phyloP scores from a whole-genome alignment of 202 grass and related monocot genomes.

The Digitaria exilis region DNA sequence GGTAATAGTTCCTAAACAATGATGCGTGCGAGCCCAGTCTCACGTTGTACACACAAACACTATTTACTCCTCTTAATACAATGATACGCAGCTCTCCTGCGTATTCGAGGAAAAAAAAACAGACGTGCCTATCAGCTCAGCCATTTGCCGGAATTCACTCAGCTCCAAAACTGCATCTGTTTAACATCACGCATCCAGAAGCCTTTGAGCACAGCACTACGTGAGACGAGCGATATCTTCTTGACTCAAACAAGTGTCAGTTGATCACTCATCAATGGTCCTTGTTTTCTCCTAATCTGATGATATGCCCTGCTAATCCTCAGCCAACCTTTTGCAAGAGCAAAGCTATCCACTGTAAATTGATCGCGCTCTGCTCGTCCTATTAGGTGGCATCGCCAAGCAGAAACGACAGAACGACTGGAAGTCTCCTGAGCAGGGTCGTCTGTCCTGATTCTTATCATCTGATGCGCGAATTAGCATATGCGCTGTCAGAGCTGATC shows the following conservation, averaged over 20 bases:
- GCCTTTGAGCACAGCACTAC: not conserved
- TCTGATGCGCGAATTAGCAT: not conserved
- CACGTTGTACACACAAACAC: too few species aligned
- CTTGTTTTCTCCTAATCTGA: not conserved
- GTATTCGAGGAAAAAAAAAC: too few species aligned
- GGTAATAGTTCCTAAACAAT: too few species aligned
- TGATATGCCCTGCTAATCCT: not conserved
- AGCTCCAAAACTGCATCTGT: not conserved
- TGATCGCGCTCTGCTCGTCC: not conserved
- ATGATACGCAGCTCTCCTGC: too few species aligned
- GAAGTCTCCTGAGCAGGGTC: not conserved
- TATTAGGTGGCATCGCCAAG: constrained; percentile 21
- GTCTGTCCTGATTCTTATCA: constrained; percentile 6
- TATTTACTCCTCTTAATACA: too few species aligned
- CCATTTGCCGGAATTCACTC: not conserved
- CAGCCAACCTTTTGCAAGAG: not conserved
- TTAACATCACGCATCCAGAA: not conserved
- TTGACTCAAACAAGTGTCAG: not conserved
- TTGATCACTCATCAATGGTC: too few species aligned
- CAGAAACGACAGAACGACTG: not conserved
- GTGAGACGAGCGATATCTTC: not conserved
- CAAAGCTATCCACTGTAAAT: not conserved
- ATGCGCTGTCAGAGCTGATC: not conserved
- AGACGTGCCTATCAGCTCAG: not conserved
- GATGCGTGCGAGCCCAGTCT: too few species aligned